Conservation (phyloP, 176 grass and related monocot genomes). For the Avena eriantha region DNA sequence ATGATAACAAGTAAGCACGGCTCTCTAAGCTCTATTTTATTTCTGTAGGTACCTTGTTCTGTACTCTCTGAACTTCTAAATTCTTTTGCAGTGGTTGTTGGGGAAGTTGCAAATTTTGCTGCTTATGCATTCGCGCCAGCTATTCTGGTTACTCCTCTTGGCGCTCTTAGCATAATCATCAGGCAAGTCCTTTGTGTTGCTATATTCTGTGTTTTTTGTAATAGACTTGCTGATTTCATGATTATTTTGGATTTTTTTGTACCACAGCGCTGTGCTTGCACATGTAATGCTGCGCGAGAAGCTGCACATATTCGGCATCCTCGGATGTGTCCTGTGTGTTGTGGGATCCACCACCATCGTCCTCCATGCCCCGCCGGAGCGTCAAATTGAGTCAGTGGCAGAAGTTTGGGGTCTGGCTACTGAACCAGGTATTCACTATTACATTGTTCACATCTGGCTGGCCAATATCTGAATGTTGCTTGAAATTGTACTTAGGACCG, state of each 20-base stretch:
- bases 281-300: constrained; percentile 76
- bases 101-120: constrained; percentile 88
- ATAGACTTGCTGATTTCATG: constrained; percentile 3
- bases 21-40: constrained; percentile 7
- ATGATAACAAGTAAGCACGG: constrained; percentile 73
- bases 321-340: constrained; percentile 82
- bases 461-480: constrained; percentile 12
- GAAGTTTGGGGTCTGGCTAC: constrained; percentile 91
- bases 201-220: constrained; percentile 7
- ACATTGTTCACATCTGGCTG: not conserved
- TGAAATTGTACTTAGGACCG: not conserved
- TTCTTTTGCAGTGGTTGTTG: constrained; percentile 75
- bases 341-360: constrained; percentile 88
- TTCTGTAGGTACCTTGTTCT: not conserved
- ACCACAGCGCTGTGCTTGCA: constrained; percentile 68
- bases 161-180: constrained; percentile 90
- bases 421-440: constrained; percentile 61
- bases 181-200: constrained; percentile 48
- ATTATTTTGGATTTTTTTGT: constrained; percentile 8
- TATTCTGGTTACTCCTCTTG: constrained; percentile 93
- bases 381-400: constrained; percentile 73
- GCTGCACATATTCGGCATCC: constrained; percentile 78
- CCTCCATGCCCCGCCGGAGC: constrained; percentile 84
- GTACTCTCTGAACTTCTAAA: not conserved
- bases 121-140: constrained; percentile 91